A percentile compares a stretch with the other conserved stretches of the same genome.
These are phyloP conservation scores for Lichina pygmaea DNA, from an alignment of 495 filamentous ascomycete species.

Conservation along the genomic window DNA sequence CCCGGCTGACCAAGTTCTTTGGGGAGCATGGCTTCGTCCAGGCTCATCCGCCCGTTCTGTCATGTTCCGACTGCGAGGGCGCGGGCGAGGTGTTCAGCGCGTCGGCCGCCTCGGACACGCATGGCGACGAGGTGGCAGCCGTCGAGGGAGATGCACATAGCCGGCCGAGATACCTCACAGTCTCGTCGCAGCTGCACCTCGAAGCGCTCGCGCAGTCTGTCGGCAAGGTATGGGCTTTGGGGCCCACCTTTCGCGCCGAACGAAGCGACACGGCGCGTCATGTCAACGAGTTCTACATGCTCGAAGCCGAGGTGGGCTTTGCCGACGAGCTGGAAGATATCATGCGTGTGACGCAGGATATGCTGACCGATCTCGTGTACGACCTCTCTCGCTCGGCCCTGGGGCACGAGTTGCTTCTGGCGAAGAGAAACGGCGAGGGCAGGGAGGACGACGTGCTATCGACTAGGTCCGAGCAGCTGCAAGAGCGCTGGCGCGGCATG, in stretches of 20 bases:
- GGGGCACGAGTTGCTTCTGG: slow-evolving; percentile 32
- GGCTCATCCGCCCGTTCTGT: slow-evolving; percentile 78
- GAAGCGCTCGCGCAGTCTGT: slow-evolving; percentile 78
- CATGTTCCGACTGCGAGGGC: slow-evolving; percentile 92
- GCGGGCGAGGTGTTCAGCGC: slow-evolving; percentile 87
- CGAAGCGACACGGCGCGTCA: slow-evolving; percentile 84
- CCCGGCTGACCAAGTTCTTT: slow-evolving; percentile 48
- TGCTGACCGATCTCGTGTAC: slow-evolving; percentile 34
- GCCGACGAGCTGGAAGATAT: slow-evolving; percentile 37
- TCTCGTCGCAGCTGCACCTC: slow-evolving; percentile 82
- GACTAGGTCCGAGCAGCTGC: slow-evolving; percentile 19
- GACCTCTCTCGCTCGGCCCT: slow-evolving; percentile 26
- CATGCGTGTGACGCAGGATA: slow-evolving; percentile 53
- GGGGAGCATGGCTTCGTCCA: slow-evolving; percentile 44
- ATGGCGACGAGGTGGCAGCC: slow-evolving; percentile 9
- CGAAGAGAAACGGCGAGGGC: slow-evolving; percentile 14
- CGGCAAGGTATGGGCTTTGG: slow-evolving; percentile 78
- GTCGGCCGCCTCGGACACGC: slow-evolving; percentile 1
- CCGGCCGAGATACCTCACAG: slow-evolving; percentile 91
- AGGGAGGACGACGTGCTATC: slow-evolving; percentile 10
- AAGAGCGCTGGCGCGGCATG: slow-evolving; percentile 44
- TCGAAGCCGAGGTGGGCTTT: slow-evolving; percentile 74
- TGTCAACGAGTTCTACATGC: slow-evolving; percentile 96
- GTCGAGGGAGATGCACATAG: slow-evolving; percentile 20
- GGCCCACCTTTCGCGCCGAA: slow-evolving; percentile 83